These are phyloP conservation scores for Kernera saxatilis DNA, from an alignment of 345 rosid genomes.

Conservation along the genomic window DNA sequence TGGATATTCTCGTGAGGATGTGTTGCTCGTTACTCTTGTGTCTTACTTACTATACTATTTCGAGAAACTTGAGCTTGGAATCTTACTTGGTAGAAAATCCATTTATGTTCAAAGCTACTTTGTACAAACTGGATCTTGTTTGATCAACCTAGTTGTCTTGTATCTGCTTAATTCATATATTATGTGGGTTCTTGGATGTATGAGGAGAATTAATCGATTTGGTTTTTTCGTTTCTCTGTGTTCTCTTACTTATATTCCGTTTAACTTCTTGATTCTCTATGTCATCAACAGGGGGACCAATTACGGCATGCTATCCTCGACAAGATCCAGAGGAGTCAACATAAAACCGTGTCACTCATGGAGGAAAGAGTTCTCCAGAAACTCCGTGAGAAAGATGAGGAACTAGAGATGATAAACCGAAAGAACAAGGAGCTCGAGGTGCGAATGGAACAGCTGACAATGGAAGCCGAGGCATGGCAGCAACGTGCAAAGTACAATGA, in stretches of 20 bases:
- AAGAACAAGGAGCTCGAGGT: constrained; percentile 80
- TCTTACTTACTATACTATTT: background rate
- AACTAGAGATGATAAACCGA: constrained; percentile 57
- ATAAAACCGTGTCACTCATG: constrained; percentile 49
- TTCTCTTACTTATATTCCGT: background rate
- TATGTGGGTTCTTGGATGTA: background rate
- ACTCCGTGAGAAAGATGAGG: constrained; percentile 69
- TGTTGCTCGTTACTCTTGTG: too few species aligned
- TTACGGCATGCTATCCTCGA: constrained; percentile 50
- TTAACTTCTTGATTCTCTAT: background rate
- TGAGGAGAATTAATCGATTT: background rate
- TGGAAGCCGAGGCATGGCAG: constrained; percentile 79
- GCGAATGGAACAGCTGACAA: constrained; percentile 52
- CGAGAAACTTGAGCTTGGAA: background rate
- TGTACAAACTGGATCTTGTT: background rate
- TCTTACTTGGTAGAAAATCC: too few species aligned
- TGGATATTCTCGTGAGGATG: too few species aligned
- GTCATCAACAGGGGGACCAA: constrained; percentile 46
- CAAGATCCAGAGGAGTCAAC: constrained; percentile 57
- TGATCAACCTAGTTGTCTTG: background rate
- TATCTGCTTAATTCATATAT: background rate
- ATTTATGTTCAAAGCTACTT: background rate
- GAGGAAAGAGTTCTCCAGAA: constrained; percentile 55
- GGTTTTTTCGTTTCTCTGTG: background rate
- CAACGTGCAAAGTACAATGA: constrained; percentile 70